A percentile compares a stretch with the other conserved stretches of the same genome.
These are phyloP conservation scores for Gossypium aridum DNA, from an alignment of 441 rosid genomes.

Conservation along the genomic window DNA sequence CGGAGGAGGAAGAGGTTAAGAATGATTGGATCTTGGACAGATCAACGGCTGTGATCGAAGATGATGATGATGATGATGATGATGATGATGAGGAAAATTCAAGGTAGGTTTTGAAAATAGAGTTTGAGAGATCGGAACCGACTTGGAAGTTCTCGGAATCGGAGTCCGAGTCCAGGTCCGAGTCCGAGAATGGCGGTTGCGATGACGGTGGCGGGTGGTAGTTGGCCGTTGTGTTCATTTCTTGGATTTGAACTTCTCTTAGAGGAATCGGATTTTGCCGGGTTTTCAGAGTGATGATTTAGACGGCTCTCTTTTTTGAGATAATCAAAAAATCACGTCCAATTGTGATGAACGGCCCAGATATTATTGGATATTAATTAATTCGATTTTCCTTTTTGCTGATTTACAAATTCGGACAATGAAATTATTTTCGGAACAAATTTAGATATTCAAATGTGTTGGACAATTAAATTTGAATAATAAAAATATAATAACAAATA, in stretches of 20 bases:
- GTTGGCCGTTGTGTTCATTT: slow-evolving; percentile 29
- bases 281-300: not conserved
- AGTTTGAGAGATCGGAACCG: slow-evolving; percentile 55
- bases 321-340: not conserved
- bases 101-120: slow-evolving; percentile 78
- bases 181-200: slow-evolving; percentile 17
- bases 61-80: slow-evolving; percentile 19
- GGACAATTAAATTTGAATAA: too few relatives aligned
- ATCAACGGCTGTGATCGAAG: slow-evolving; percentile 40
- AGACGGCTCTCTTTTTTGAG: not conserved
- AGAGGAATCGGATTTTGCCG: not conserved
- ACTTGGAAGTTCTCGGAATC: slow-evolving; percentile 42
- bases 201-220: slow-evolving; percentile 18
- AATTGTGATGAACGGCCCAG: not conserved
- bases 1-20: slow-evolving; percentile 77
- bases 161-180: slow-evolving; percentile 36
- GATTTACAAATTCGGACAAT: not conserved
- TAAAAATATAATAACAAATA: too few relatives aligned
- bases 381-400: not conserved
- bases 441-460: too few relatives aligned
- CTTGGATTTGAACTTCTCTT: not conserved
- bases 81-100: slow-evolving; percentile 44
- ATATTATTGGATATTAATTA: not conserved
- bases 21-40: slow-evolving; percentile 85
- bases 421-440: not conserved